Percentiles rank a stretch among this genome's conserved stretches.
phyloP scores from a whole-genome alignment of 306 rosid species.

The Cyclanthera cordifolia region DNA sequence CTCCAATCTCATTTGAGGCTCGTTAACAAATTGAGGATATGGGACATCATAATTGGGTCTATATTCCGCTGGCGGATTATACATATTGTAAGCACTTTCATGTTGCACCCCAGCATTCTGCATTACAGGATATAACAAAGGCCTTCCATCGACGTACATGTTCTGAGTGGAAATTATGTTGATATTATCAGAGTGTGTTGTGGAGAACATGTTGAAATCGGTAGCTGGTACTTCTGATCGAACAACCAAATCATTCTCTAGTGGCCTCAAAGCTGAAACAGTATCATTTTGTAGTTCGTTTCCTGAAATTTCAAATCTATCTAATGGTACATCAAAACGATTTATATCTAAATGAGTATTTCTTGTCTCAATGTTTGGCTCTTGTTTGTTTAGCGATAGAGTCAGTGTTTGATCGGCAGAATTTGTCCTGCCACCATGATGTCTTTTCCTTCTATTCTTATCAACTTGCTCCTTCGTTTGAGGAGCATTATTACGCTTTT shows the following conservation, averaged over 20 bases:
- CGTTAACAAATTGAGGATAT: no score
- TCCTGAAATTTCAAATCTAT: slow-evolving; percentile 31
- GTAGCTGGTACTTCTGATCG: slow-evolving; percentile 28
- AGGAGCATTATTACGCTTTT: slow-evolving; percentile 10
- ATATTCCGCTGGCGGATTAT: slow-evolving; percentile 31
- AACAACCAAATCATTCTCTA: slow-evolving; percentile 30
- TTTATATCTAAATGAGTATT: slow-evolving; percentile 32
- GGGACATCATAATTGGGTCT: slow-evolving; percentile 26
- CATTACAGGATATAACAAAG: slow-evolving; percentile 36
- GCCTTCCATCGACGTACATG: slow-evolving; percentile 42
- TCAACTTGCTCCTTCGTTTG: slow-evolving; percentile 31
- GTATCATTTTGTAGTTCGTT: slow-evolving; percentile 27
- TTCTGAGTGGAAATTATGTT: slow-evolving; percentile 26
- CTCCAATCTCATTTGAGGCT: no score
- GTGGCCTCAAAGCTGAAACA: slow-evolving; percentile 28
- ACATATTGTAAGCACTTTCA: slow-evolving; percentile 32
- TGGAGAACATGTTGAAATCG: slow-evolving; percentile 31
- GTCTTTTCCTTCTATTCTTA: slow-evolving; percentile 31
- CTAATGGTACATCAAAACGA: slow-evolving; percentile 29
- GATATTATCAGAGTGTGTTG: slow-evolving; percentile 29
- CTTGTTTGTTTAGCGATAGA: slow-evolving; percentile 33
- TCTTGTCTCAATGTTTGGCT: slow-evolving; percentile 27
- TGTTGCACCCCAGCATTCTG: slow-evolving; percentile 39
- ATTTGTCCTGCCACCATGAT: slow-evolving; percentile 26
- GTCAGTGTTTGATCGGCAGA: slow-evolving; percentile 24